Evolutionary conservation across 2,329 filamentous ascomycete genomes (phyloP).

Genomic region (Chrysoporthe austroafricana): DNA sequence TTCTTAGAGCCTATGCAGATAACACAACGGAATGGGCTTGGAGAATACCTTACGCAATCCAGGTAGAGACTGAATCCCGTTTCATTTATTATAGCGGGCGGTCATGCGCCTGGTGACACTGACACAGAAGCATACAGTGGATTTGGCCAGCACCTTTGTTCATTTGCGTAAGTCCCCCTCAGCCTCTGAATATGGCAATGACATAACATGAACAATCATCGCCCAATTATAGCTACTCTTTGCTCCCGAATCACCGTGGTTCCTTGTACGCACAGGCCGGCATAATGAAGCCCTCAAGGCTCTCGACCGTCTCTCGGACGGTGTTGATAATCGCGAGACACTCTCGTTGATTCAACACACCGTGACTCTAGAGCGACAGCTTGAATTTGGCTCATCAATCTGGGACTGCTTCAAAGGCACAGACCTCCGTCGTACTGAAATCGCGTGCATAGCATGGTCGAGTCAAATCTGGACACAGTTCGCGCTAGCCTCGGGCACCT

Average conservation of each 20-base stretch:
- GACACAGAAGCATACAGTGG: slow-evolving; percentile 43
- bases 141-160: slow-evolving; percentile 47
- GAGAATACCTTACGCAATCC: slow-evolving; percentile 12
- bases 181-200: background rate
- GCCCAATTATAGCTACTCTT: slow-evolving; percentile 42
- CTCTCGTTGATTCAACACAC: slow-evolving; percentile 17
- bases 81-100: slow-evolving; percentile 37
- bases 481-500: slow-evolving; percentile 15
- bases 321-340: slow-evolving; percentile 19
- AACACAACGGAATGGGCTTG: slow-evolving; percentile 12
- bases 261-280: slow-evolving; percentile 45
- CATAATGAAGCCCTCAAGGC: slow-evolving; percentile 43
- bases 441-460: slow-evolving; percentile 40
- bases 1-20: slow-evolving; percentile 2
- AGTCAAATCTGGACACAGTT: slow-evolving; percentile 20
- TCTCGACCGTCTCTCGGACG: slow-evolving; percentile 47
- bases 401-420: slow-evolving; percentile 33
- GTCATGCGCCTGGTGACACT: background rate
- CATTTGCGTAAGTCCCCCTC: background rate
- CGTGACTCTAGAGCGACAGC: background rate
- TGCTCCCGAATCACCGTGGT: slow-evolving; percentile 50
- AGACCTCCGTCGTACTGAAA: slow-evolving; percentile 33
- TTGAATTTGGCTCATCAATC: background rate
- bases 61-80: background rate
- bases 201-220: background rate